Percentiles rank a stretch among this genome's conserved stretches.
phyloP scores from a whole-genome alignment of 306 rosid genomes.

The Malus orientalis region DNA sequence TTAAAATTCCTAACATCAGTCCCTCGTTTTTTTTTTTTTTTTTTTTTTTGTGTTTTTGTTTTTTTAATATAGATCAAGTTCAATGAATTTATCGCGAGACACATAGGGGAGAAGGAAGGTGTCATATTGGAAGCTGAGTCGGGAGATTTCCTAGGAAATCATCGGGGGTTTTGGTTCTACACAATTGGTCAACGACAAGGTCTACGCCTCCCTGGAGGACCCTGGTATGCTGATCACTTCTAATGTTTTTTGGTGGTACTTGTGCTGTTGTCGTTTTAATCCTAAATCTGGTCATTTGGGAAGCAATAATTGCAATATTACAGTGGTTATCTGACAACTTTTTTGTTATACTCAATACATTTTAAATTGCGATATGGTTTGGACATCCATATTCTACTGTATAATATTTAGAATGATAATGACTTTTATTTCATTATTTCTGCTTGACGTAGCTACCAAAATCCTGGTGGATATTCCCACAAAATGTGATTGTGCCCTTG shows the following conservation, averaged over 20 bases:
- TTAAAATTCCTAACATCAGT: background rate
- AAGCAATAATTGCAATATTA: background rate
- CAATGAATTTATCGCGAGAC: constrained; percentile 83
- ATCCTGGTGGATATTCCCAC: background rate
- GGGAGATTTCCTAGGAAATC: constrained; percentile 88
- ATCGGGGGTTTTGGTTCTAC: constrained; percentile 91
- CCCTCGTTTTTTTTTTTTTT: background rate
- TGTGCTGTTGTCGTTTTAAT: background rate
- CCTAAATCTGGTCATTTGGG: background rate
- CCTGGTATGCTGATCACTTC: constrained; percentile 49
- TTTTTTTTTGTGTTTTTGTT: background rate
- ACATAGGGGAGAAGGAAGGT: constrained; percentile 88
- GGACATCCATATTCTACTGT: background rate
- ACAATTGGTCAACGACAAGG: constrained; percentile 98
- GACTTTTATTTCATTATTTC: background rate
- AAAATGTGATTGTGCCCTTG: background rate
- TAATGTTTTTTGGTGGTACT: background rate
- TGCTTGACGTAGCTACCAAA: background rate
- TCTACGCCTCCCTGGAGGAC: constrained; percentile 80
- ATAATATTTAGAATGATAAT: background rate
- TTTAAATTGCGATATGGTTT: background rate
- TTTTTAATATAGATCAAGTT: constrained; percentile 53
- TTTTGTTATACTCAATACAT: background rate
- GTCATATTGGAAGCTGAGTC: constrained; percentile 89
- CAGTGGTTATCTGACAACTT: background rate